Percentiles rank a stretch among this genome's conserved stretches.
phyloP scores from a whole-genome alignment of 148 eudicot species.

The Talinum fruticosum region DNA sequence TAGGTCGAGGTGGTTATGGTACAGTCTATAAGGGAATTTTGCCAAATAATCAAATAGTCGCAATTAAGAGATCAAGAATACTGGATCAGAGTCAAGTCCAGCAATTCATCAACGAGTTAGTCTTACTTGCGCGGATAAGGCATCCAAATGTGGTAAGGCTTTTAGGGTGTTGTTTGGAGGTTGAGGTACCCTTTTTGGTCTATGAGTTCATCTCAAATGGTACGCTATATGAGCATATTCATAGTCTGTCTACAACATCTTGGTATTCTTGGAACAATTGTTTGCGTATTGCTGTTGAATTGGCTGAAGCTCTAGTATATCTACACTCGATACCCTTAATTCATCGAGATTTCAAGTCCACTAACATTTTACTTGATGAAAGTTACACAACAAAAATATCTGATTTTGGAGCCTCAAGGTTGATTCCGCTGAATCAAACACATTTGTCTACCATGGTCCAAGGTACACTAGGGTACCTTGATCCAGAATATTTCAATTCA shows the following conservation, averaged over 20 bases:
- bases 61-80: background rate
- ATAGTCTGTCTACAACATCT: background rate
- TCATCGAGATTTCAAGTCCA: background rate
- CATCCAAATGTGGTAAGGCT: no score
- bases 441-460: background rate
- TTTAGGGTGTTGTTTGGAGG: no score
- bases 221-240: background rate
- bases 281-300: background rate
- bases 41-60: background rate
- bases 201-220: background rate
- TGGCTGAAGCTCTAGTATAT: background rate
- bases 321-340: background rate
- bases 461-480: background rate
- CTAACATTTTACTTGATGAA: background rate
- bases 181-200: no score
- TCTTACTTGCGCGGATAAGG: background rate
- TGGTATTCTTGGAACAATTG: background rate
- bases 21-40: no score
- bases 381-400: background rate
- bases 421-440: background rate
- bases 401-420: background rate
- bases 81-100: background rate
- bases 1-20: background rate
- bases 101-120: background rate
- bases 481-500: background rate